Conservation (phyloP, 768 basidiomycete species). For the Phlegmacium glaucopus region DNA sequence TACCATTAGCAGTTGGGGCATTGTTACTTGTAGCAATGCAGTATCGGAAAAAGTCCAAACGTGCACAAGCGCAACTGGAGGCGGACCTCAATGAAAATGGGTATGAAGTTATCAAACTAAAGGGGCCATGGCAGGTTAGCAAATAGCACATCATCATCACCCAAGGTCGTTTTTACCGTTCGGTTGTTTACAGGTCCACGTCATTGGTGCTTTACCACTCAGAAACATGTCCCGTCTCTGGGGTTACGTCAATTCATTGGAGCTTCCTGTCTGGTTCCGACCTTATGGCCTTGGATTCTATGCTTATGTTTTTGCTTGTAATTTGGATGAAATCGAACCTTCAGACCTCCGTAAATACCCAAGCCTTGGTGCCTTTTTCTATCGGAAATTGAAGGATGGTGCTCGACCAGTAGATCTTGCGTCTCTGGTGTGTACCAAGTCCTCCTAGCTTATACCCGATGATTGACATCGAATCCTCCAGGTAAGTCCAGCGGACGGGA, state of each 20-base stretch:
- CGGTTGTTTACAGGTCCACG: slow-evolving; percentile 70
- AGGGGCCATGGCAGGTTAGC: slow-evolving; percentile 91
- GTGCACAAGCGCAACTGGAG: slow-evolving; percentile 43
- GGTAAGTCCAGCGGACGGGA: slow-evolving; percentile 96
- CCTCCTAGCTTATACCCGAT: background rate
- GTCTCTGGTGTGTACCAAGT: slow-evolving; percentile 51
- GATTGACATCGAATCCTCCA: slow-evolving; percentile 21
- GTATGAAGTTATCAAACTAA: slow-evolving; percentile 72
- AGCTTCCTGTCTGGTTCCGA: slow-evolving; percentile 94
- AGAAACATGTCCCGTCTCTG: slow-evolving; percentile 95
- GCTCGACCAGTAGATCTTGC: slow-evolving; percentile 76
- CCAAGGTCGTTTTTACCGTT: background rate
- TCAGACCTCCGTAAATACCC: slow-evolving; percentile 75
- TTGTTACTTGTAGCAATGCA: slow-evolving; percentile 80
- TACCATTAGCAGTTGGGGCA: slow-evolving; percentile 88
- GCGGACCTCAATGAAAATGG: slow-evolving; percentile 83
- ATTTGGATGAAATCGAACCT: slow-evolving; percentile 86
- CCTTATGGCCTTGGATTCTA: slow-evolving; percentile 87
- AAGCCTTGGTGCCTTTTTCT: slow-evolving; percentile 95
- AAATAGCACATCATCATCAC: background rate
- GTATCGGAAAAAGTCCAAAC: slow-evolving; percentile 57
- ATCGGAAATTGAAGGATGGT: slow-evolving; percentile 80
- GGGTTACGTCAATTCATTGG: slow-evolving; percentile 93
- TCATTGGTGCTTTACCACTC: slow-evolving; percentile 91
- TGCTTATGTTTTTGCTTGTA: slow-evolving; percentile 86